These are phyloP conservation scores for Eutrema yunnanense DNA, from an alignment of 345 rosid genomes.

Conservation along the genomic window DNA sequence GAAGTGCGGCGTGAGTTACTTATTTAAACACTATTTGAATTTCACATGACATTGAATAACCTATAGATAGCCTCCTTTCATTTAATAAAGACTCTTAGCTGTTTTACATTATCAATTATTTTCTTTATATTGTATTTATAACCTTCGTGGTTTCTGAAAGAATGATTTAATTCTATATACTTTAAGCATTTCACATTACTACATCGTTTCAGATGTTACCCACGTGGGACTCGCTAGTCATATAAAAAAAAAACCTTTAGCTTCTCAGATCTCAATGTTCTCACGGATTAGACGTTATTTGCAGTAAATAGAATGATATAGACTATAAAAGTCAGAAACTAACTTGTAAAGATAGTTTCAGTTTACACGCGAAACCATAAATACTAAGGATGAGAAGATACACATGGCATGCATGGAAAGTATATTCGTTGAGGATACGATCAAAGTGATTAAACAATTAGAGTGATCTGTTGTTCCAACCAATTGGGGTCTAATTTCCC, in stretches of 20 bases:
- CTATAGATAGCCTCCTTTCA: too few relatives aligned
- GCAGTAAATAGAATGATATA: neutral
- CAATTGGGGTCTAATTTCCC: slow-evolving; percentile 23
- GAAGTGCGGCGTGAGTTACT: neutral
- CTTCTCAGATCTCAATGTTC: neutral
- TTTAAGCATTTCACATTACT: slow-evolving; percentile 11
- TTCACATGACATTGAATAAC: too few relatives aligned
- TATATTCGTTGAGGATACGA: slow-evolving; percentile 10
- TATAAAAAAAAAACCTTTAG: neutral
- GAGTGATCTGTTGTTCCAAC: slow-evolving; percentile 20
- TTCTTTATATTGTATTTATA: slow-evolving; percentile 20
- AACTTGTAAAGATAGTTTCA: neutral
- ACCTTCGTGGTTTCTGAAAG: slow-evolving; percentile 23
- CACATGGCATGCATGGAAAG: slow-evolving; percentile 20
- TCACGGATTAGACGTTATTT: neutral
- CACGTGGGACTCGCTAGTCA: slow-evolving; percentile 19
- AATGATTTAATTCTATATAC: slow-evolving; percentile 18
- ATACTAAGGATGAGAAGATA: neutral
- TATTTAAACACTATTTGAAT: neutral
- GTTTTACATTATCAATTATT: neutral
- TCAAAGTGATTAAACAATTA: slow-evolving; percentile 9
- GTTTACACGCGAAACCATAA: neutral
- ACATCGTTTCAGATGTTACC: slow-evolving; percentile 19
- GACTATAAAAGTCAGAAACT: neutral
- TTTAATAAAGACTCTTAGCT: slow-evolving; percentile 1